These are phyloP conservation scores for Diophrys sp. DNA, from an alignment of 73 alveolate genomes.

Conservation along the genomic window DNA sequence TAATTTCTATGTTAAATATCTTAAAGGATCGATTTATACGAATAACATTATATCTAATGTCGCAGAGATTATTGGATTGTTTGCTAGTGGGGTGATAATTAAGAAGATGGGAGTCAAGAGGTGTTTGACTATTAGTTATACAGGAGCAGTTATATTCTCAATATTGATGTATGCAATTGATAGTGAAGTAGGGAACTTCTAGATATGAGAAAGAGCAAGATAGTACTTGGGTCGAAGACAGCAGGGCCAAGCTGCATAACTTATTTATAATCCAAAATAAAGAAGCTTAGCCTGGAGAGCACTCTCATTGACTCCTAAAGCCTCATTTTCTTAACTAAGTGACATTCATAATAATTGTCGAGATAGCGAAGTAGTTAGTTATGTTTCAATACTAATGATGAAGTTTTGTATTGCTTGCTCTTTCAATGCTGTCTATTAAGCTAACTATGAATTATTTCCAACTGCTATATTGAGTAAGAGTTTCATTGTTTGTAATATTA, in stretches of 20 bases:
- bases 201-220: too few relatives aligned
- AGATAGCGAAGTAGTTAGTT: background rate
- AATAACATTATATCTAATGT: conserved; percentile 2
- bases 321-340: too few relatives aligned
- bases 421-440: conserved; percentile 12
- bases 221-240: too few relatives aligned
- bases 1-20: conserved; percentile 17
- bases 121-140: background rate
- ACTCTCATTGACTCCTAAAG: too few relatives aligned
- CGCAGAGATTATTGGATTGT: conserved; percentile 11
- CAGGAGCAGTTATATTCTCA: background rate
- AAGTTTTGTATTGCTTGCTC: conserved; percentile 7
- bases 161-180: too few relatives aligned
- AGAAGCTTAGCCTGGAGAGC: too few relatives aligned
- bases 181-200: too few relatives aligned
- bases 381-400: background rate
- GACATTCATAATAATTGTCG: too few relatives aligned
- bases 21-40: conserved; percentile 8
- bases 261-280: too few relatives aligned
- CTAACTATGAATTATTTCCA: conserved; percentile 16
- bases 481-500: background rate
- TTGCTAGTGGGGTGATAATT: background rate
- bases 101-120: conserved; percentile 2
- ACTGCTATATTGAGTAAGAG: conserved; percentile 5
- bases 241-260: too few relatives aligned